phyloP scores from a whole-genome alignment of 2,329 filamentous ascomycete genomes.

The Ophiocordyceps camponoti-floridani region DNA sequence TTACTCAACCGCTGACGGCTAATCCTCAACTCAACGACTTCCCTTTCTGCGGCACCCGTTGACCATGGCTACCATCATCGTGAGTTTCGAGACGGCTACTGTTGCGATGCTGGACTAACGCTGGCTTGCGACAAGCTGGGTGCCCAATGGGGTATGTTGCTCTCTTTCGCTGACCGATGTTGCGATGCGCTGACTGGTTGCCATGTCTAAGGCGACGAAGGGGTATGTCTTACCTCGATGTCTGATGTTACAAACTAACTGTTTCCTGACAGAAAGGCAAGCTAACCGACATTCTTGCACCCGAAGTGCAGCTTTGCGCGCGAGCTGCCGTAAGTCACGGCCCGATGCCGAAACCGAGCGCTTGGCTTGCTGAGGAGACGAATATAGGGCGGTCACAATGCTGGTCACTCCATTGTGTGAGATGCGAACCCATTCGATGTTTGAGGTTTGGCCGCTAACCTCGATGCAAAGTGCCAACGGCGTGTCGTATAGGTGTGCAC shows the following conservation, averaged over 20 bases:
- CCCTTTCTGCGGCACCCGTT: not conserved
- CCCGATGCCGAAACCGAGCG: not conserved
- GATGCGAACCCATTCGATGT: not conserved
- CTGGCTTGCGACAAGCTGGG: slow-evolving; percentile 8
- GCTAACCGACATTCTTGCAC: slow-evolving; percentile 15
- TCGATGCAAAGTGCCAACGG: slow-evolving; percentile 9
- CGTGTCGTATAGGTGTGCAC: slow-evolving; percentile 16
- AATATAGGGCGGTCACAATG: slow-evolving; percentile 13
- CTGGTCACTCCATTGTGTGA: slow-evolving; percentile 9
- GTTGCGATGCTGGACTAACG: not conserved
- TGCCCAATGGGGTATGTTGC: slow-evolving; percentile 18
- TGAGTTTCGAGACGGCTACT: not conserved
- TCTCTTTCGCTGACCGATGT: not conserved
- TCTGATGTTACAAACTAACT: not conserved
- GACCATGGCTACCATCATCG: slow-evolving; percentile 5
- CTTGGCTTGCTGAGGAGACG: not conserved
- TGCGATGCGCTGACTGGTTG: not conserved
- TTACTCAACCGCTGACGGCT: too few species aligned
- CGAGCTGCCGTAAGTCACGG: slow-evolving; percentile 14
- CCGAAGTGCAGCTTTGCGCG: slow-evolving; percentile 13
- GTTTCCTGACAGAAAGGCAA: slow-evolving; percentile 13
- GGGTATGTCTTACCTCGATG: slow-evolving; percentile 2
- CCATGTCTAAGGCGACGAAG: slow-evolving; percentile 14
- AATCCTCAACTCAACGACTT: not conserved
- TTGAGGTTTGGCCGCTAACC: too few species aligned